A percentile compares a stretch with the other conserved stretches of the same genome.
Evolutionary conservation across 2,329 filamentous ascomycete species (phyloP).

Genomic region (Plenodomus biglobosus): DNA sequence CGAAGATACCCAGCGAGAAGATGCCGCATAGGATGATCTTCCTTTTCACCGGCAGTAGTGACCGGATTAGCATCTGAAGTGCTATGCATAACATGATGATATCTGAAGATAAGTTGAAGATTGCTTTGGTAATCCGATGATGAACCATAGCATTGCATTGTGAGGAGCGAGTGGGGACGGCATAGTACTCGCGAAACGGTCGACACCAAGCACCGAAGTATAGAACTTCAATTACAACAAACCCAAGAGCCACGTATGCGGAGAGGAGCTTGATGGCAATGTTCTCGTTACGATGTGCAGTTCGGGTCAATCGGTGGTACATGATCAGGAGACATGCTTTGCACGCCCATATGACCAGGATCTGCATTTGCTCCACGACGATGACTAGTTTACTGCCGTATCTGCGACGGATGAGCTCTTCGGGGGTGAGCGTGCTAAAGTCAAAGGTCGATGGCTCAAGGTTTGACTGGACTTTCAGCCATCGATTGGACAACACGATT

Average conservation of each 20-base stretch:
- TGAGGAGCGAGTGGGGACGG: conserved; percentile 48
- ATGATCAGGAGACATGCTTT: conserved; percentile 59
- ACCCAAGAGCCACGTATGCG: conserved; percentile 51
- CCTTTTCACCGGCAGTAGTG: conserved; percentile 47
- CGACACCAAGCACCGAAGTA: conserved; percentile 59
- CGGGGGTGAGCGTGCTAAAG: conserved; percentile 43
- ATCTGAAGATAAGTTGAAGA: conserved; percentile 52
- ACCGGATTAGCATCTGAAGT: conserved; percentile 50
- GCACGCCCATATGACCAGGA: conserved; percentile 55
- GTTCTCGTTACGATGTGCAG: conserved; percentile 30
- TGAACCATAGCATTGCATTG: conserved; percentile 39
- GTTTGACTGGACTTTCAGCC: conserved; percentile 46
- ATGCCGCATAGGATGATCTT: conserved; percentile 59
- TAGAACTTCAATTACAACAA: conserved; percentile 52
- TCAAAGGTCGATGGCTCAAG: conserved; percentile 51
- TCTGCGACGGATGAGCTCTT: conserved; percentile 39
- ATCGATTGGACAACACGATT: conserved; percentile 52
- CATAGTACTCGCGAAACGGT: conserved; percentile 56
- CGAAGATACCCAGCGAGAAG: conserved; percentile 59
- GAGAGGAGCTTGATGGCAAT: conserved; percentile 49
- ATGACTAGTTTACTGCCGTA: conserved; percentile 53
- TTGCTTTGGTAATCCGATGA: conserved; percentile 45
- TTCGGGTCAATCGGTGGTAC: conserved; percentile 54
- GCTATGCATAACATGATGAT: conserved; percentile 50
- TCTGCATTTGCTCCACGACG: conserved; percentile 56